Conservation (phyloP, 2,329 filamentous ascomycete genomes). For the Diplodia mutila region DNA sequence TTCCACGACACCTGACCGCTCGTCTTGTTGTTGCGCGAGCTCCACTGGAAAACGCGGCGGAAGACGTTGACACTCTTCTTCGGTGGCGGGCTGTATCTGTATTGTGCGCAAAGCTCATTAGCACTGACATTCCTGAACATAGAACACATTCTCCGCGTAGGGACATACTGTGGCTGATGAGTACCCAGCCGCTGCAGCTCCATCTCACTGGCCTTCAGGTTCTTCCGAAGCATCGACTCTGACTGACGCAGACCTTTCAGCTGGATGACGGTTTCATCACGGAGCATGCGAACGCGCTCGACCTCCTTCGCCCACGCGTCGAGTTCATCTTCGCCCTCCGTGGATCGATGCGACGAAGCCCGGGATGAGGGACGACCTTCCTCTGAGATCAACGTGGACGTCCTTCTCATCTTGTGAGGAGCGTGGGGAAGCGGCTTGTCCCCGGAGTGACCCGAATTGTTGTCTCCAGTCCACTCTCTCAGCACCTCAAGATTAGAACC, state of each 20-base stretch:
- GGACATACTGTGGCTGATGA: constrained; percentile 17
- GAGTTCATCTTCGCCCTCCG: constrained; percentile 31
- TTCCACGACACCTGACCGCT: constrained; percentile 15
- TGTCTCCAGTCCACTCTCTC: constrained; percentile 32
- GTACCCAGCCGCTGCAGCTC: constrained; percentile 37
- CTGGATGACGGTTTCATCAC: constrained; percentile 39
- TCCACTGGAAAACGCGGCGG: constrained; percentile 25
- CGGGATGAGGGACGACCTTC: neutral
- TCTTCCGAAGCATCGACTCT: constrained; percentile 37
- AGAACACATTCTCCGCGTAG: neutral
- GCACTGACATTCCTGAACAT: neutral
- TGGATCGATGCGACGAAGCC: constrained; percentile 4
- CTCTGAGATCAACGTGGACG: constrained; percentile 9
- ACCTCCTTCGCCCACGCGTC: constrained; percentile 40
- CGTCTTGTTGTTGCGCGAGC: constrained; percentile 5
- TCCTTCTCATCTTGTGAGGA: neutral
- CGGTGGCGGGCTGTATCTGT: neutral
- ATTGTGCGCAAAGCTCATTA: neutral
- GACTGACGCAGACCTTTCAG: constrained; percentile 40
- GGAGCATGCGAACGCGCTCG: constrained; percentile 39
- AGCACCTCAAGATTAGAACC: constrained; percentile 33
- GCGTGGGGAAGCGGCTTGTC: constrained; percentile 11
- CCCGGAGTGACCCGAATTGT: neutral
- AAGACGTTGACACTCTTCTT: constrained; percentile 21
- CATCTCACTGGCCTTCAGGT: constrained; percentile 37